Evolutionary conservation across 225 moss, liverwort and hornwort species (phyloP), one percentile per base, ranked within the genome.

Genomic region (Lunularia cruciata): DNA sequence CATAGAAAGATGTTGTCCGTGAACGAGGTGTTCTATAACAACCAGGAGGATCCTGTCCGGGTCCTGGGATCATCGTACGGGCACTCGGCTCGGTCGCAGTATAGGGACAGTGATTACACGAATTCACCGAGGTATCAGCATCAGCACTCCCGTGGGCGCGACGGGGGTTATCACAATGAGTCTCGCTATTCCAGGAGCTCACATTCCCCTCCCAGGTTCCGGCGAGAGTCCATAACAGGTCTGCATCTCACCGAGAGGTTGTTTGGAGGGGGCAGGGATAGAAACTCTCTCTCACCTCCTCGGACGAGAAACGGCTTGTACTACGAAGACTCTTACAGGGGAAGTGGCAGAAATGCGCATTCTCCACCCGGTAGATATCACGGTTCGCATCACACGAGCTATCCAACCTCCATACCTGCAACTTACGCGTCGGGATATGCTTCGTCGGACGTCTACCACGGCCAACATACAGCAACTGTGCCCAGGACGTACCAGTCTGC

Each of bases 1-100:
- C n/a, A n/a, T n/a, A n/a, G n/a, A n/a, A 75, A 63, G 72, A 64
- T 78, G 82, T 37, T 70, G 72, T 72, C 82, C 0, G 78, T 78
- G 63, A 58, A 45, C 40, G 75, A 83, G 28, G 35, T 83, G 30
- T 83, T 83, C 15, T 83, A 83, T 39, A 78, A 58, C 34, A 53
- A 62, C 31, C 42, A 27, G 35, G 59, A 77, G 43, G 58, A 73
- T 40, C 77, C 81, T 25, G 77, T 82, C 38, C 45, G 74, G 10
- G 60, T 82, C 15, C 19, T 72, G 13, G 81, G 73, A 32, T 67
- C 75, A 0, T 28, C 67, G 2, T 62, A 70, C 30, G 81, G 76
- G 3, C 69, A 69, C 39, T 27, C 49, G 27, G 8, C 26, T 4
- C 38, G 54, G 6, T 39, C 56, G 12, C 31, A 38, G 8, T 57